These are phyloP conservation scores for Wallacemonas sp. DNA, from an alignment of 208 protist species.

Conservation along the genomic window DNA sequence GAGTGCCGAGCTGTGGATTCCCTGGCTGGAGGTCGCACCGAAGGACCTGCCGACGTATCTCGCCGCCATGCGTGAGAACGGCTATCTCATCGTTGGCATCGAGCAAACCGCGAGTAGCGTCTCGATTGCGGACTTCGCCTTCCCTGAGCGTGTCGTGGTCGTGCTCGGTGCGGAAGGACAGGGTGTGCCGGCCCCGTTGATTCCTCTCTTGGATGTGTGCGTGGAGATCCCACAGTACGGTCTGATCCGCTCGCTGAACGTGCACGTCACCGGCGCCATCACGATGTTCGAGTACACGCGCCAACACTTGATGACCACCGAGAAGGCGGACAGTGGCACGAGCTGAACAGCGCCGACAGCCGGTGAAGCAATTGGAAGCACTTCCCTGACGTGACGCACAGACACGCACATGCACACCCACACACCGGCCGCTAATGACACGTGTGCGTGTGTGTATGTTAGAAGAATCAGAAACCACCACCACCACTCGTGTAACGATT, in stretches of 20 bases:
- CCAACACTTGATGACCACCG: constrained; percentile 66
- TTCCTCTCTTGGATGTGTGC: constrained; percentile 82
- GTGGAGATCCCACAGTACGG: constrained; percentile 93
- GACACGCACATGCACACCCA: too few relatives aligned
- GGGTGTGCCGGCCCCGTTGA: constrained; percentile 79
- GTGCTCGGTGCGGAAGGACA: constrained; percentile 88
- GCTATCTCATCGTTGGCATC: constrained; percentile 88
- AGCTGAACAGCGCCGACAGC: too few relatives aligned
- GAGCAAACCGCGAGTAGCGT: constrained; percentile 89
- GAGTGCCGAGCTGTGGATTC: constrained; percentile 90
- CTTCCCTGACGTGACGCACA: neutral
- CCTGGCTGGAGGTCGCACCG: constrained; percentile 65
- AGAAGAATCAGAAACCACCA: too few relatives aligned
- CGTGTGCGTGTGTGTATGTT: too few relatives aligned
- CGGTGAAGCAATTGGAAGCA: too few relatives aligned
- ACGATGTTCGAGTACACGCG: constrained; percentile 92
- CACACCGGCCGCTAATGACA: too few relatives aligned
- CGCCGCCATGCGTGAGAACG: constrained; percentile 42
- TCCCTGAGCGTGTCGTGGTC: constrained; percentile 66
- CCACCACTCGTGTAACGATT: neutral
- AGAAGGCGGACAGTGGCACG: too few relatives aligned
- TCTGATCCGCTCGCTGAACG: constrained; percentile 89
- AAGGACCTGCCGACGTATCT: constrained; percentile 64
- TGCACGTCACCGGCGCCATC: constrained; percentile 90
- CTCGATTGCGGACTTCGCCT: constrained; percentile 63